Conservation (phyloP, 2,329 filamentous ascomycete genomes). For the Aquanectria penicillioides region DNA sequence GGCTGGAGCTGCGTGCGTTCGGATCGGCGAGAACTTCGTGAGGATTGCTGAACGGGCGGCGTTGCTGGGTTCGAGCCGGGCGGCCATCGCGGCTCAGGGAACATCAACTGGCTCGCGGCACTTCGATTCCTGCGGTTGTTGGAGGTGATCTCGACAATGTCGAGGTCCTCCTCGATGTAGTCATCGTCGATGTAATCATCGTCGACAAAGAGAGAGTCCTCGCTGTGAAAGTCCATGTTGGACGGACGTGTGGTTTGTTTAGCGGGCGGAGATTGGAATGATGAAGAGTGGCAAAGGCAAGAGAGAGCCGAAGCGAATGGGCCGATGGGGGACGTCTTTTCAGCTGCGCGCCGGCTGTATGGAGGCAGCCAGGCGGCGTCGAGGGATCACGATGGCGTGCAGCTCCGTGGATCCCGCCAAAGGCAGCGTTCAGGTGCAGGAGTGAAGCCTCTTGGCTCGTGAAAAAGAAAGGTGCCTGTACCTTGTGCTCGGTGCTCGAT, state of each 20-base stretch:
- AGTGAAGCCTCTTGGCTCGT: not conserved
- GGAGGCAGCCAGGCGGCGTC: constrained; percentile 6
- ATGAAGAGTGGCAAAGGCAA: not conserved
- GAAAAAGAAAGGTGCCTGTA: constrained; percentile 17
- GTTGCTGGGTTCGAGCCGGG: too few species aligned
- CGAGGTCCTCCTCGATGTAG: constrained; percentile 27
- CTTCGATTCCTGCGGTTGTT: too few species aligned
- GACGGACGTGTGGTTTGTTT: not conserved
- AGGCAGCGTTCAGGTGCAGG: not conserved
- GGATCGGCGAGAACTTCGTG: constrained; percentile 14
- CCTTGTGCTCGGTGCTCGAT: too few species aligned
- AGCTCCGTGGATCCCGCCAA: constrained; percentile 22
- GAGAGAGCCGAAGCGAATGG: not conserved
- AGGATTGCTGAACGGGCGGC: too few species aligned
- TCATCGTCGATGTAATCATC: constrained; percentile 29
- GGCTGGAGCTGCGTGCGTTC: constrained; percentile 13
- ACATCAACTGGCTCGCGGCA: too few species aligned
- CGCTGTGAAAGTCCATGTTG: constrained; percentile 31
- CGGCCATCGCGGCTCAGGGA: too few species aligned
- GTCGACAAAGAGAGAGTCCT: constrained; percentile 32
- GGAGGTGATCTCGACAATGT: constrained; percentile 29
- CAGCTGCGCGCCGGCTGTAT: constrained; percentile 16
- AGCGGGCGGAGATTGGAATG: not conserved
- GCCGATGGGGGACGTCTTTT: constrained; percentile 5
- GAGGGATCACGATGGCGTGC: constrained; percentile 10